Conservation (phyloP, 108 stramenopile species). For the Fragilaria radians region DNA sequence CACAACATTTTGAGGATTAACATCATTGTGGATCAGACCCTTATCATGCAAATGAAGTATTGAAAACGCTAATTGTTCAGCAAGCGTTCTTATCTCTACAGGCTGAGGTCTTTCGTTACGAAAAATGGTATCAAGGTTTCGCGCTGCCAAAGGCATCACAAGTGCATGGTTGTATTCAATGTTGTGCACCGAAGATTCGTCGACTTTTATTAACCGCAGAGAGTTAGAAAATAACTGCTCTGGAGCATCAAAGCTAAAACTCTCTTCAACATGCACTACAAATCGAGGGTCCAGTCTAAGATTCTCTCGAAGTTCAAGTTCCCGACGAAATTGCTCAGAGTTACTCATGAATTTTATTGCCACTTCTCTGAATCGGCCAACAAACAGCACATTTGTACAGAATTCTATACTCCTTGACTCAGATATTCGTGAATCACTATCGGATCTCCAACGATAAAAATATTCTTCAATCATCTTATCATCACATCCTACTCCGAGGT, state of each 20-base stretch:
- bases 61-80: conserved; percentile 2
- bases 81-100: not conserved
- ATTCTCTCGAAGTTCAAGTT: not conserved
- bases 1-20: conserved; percentile 23
- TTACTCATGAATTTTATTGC: not conserved
- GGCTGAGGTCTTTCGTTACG: conserved; percentile 7
- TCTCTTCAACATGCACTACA: not conserved
- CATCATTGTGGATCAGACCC: conserved; percentile 15
- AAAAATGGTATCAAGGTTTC: conserved; percentile 16
- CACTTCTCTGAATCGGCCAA: not conserved
- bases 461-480: not conserved
- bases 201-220: not conserved
- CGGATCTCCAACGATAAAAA: not conserved
- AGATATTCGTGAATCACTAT: not conserved
- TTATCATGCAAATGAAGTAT: conserved; percentile 5
- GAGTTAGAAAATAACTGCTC: not conserved
- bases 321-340: not conserved
- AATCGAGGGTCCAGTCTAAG: not conserved
- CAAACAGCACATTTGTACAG: not conserved
- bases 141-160: conserved; percentile 16
- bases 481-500: not conserved
- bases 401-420: not conserved
- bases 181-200: not conserved
- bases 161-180: conserved; percentile 5
- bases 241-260: not conserved